These are phyloP conservation scores for Paralagenidium karlingii DNA, from an alignment of 352 stramenopile genomes.

Conservation along the genomic window DNA sequence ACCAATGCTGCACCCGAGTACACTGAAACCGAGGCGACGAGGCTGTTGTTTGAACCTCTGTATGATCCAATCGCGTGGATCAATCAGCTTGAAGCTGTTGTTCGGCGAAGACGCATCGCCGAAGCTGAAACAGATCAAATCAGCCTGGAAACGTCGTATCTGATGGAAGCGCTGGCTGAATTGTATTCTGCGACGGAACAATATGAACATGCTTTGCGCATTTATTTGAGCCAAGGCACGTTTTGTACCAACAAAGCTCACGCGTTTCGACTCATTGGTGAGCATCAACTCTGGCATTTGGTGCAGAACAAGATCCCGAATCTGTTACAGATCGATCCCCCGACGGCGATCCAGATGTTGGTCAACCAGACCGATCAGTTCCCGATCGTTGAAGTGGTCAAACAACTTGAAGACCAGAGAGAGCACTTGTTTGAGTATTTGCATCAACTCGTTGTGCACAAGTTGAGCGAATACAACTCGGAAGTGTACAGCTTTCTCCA, in stretches of 20 bases:
- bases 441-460: conserved; percentile 60
- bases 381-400: conserved; percentile 62
- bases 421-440: conserved; percentile 64
- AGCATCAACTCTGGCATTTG: conserved; percentile 69
- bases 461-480: conserved; percentile 61
- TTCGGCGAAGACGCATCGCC: conserved; percentile 53
- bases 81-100: conserved; percentile 63
- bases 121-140: conserved; percentile 24
- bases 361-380: conserved; percentile 72
- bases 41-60: conserved; percentile 60
- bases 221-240: conserved; percentile 74
- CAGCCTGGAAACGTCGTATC: conserved; percentile 67
- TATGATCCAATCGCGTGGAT: conserved; percentile 76
- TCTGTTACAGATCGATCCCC: conserved; percentile 64
- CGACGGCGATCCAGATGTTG: conserved; percentile 58
- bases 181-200: conserved; percentile 73
- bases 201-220: conserved; percentile 69
- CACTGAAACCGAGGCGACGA: conserved; percentile 31
- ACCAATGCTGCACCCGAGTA: conserved; percentile 39
- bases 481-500: conserved; percentile 62
- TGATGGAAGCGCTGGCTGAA: conserved; percentile 72
- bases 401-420: conserved; percentile 52
- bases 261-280: conserved; percentile 71
- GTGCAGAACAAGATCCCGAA: conserved; percentile 70
- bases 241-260: conserved; percentile 80